Conservation (phyloP, 2,329 filamentous ascomycete genomes). For the Drechslerella dactyloides region DNA sequence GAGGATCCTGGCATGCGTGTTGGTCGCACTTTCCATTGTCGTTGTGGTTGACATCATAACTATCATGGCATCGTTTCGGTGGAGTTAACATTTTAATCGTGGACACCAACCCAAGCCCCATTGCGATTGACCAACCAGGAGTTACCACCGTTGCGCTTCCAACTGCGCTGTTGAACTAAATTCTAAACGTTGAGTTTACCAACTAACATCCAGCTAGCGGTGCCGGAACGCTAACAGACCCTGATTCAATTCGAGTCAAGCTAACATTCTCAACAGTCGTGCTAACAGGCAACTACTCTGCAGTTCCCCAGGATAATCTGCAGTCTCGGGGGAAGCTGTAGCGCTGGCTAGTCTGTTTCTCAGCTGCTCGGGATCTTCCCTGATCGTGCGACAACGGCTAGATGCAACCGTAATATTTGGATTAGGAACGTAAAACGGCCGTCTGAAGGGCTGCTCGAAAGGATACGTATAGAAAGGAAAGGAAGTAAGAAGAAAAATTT, state of each 20-base stretch:
- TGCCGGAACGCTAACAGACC: background rate
- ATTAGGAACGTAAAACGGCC: constrained; percentile 4
- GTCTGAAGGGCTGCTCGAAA: background rate
- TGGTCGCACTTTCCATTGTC: background rate
- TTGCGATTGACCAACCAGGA: background rate
- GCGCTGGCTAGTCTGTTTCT: background rate
- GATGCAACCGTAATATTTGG: background rate
- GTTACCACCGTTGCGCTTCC: background rate
- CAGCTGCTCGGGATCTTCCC: background rate
- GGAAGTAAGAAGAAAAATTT: too few species aligned
- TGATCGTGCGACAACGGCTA: constrained; percentile 4
- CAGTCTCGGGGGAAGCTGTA: too few species aligned
- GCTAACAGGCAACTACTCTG: background rate
- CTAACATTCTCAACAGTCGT: background rate
- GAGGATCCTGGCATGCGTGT: background rate
- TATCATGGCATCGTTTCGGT: background rate
- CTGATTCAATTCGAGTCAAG: constrained; percentile 2
- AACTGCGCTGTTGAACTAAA: background rate
- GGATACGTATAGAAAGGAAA: too few species aligned
- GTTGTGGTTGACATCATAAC: background rate
- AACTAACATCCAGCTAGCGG: background rate
- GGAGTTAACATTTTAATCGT: background rate
- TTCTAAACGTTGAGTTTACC: background rate
- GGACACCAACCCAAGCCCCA: background rate
- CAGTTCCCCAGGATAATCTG: background rate